phyloP scores from a whole-genome alignment of 2,329 filamentous ascomycete species.

The Nemania bipapillata region DNA sequence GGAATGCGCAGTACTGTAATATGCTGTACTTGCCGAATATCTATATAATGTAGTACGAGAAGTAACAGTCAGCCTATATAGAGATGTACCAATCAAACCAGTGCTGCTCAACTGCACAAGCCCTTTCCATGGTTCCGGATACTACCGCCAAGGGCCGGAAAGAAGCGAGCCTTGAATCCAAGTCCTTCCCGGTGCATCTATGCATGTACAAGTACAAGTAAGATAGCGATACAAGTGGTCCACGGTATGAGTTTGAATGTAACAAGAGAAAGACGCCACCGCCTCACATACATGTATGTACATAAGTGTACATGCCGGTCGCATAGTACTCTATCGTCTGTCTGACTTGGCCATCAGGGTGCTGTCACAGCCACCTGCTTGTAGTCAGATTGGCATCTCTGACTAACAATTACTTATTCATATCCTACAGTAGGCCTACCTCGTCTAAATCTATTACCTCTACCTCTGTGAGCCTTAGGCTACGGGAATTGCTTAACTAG shows the following conservation, averaged over 20 bases:
- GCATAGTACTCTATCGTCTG: background rate
- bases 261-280: background rate
- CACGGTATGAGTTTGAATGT: background rate
- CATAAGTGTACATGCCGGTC: background rate
- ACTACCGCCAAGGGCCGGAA: background rate
- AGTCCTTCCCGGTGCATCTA: background rate
- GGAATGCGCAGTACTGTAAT: no score
- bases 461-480: no score
- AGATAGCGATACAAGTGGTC: background rate
- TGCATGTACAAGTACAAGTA: background rate
- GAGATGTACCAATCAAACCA: background rate
- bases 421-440: no score
- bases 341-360: no score
- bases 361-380: no score
- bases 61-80: background rate
- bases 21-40: no score
- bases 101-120: background rate
- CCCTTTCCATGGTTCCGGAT: background rate
- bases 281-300: background rate
- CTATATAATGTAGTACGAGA: no score
- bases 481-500: background rate
- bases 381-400: no score
- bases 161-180: background rate
- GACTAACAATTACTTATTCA: no score
- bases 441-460: no score